phyloP scores from a whole-genome alignment of 768 basidiomycete species.

The Tylopilus balloui region DNA sequence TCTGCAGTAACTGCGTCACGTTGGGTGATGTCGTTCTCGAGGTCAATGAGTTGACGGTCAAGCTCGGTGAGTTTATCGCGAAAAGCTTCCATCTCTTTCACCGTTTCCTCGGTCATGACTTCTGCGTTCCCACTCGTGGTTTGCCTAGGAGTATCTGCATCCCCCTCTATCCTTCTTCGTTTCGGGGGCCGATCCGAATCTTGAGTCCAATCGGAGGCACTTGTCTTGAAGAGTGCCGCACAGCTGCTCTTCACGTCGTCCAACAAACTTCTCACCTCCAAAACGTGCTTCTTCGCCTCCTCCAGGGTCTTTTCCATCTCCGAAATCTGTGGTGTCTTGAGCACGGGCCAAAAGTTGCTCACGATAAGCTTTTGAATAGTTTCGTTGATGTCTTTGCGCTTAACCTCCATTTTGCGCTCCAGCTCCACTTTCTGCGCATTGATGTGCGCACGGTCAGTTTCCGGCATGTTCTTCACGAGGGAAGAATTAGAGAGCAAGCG shows the following conservation, averaged over 20 bases:
- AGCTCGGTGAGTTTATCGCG: slow-evolving; percentile 29
- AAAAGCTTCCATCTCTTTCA: slow-evolving; percentile 25
- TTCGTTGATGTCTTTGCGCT: slow-evolving; percentile 33
- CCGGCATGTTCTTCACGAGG: slow-evolving; percentile 21
- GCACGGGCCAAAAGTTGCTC: slow-evolving; percentile 39
- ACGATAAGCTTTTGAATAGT: slow-evolving; percentile 30
- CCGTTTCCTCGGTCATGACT: background rate
- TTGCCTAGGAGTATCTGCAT: background rate
- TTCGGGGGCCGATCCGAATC: slow-evolving; percentile 26
- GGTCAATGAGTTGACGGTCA: slow-evolving; percentile 27
- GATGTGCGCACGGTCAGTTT: slow-evolving; percentile 23
- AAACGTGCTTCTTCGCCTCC: slow-evolving; percentile 28
- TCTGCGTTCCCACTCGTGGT: background rate
- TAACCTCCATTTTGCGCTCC: slow-evolving; percentile 24
- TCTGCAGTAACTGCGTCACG: slow-evolving; percentile 28
- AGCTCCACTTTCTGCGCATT: slow-evolving; percentile 20
- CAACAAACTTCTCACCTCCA: slow-evolving; percentile 27
- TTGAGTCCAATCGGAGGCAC: slow-evolving; percentile 4
- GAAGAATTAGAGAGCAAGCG: slow-evolving; percentile 24
- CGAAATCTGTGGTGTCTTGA: slow-evolving; percentile 22
- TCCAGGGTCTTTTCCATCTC: slow-evolving; percentile 23
- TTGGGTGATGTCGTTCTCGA: slow-evolving; percentile 37
- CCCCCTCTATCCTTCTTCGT: slow-evolving; percentile 23
- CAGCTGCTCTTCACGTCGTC: slow-evolving; percentile 23
- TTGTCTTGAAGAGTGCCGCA: slow-evolving; percentile 21